A percentile compares a stretch with the other conserved stretches of the same genome.
Conservation (phyloP, 352 stramenopile genomes). For the Thalassiosira livingstoniorum region DNA sequence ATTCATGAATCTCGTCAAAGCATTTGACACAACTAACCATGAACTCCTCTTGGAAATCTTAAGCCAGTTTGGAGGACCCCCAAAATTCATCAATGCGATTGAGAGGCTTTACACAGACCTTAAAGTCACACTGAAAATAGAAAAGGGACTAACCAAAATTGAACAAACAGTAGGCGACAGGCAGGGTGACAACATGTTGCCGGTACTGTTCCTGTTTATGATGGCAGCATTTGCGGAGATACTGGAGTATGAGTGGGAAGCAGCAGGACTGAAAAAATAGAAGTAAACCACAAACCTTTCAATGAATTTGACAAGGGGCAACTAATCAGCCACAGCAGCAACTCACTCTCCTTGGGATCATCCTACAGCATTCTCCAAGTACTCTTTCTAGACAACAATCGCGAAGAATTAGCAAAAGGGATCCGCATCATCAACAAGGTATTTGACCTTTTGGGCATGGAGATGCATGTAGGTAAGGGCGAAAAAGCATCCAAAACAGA, state of each 20-base stretch:
- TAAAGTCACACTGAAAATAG: constrained; percentile 9
- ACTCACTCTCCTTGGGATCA: neutral
- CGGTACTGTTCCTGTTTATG: constrained; percentile 41
- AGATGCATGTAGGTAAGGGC: constrained; percentile 42
- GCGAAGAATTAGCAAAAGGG: constrained; percentile 10
- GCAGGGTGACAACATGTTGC: constrained; percentile 20
- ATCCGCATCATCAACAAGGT: constrained; percentile 12
- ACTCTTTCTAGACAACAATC: constrained; percentile 7
- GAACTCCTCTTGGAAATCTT: constrained; percentile 18
- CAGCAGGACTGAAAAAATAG: neutral
- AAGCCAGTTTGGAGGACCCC: constrained; percentile 22
- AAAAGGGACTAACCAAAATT: constrained; percentile 7
- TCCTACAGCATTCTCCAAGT: constrained; percentile 8
- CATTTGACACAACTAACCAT: constrained; percentile 39
- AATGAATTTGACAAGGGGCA: constrained; percentile 4
- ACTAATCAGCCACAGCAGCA: constrained; percentile 8
- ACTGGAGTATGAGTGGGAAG: constrained; percentile 12
- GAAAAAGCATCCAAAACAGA: constrained; percentile 39
- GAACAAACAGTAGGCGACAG: constrained; percentile 15
- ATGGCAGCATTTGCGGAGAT: constrained; percentile 35
- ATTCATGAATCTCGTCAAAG: constrained; percentile 35
- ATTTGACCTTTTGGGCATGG: constrained; percentile 22
- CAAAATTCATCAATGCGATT: constrained; percentile 15
- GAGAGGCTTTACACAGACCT: constrained; percentile 18
- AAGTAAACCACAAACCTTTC: neutral